Percentiles rank a stretch among this genome's conserved stretches.
phyloP scores from a whole-genome alignment of 257 asterid genomes.

The Primulina huaijiensis region DNA sequence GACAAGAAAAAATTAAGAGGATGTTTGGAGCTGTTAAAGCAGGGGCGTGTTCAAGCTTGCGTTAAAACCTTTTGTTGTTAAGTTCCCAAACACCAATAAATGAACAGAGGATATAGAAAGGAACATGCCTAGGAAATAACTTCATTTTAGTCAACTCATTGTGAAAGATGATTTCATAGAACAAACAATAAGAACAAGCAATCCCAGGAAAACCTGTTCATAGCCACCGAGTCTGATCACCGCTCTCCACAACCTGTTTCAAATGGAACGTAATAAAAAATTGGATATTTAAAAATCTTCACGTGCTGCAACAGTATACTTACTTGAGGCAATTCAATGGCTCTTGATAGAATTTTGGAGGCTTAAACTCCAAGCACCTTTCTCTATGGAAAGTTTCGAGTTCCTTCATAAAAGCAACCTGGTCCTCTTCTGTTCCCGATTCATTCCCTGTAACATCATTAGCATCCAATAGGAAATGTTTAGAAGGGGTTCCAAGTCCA shows the following conservation, averaged over 20 bases:
- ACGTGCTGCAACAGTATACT: constrained; percentile 16
- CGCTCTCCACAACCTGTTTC: constrained; percentile 79
- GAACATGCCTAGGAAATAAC: constrained; percentile 10
- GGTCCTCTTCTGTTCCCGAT: constrained; percentile 76
- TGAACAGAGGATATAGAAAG: background rate
- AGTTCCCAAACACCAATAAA: background rate
- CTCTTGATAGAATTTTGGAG: constrained; percentile 79
- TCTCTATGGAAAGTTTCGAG: constrained; percentile 67
- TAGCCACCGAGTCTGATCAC: constrained; percentile 91
- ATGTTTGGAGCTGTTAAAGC: background rate
- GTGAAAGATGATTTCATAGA: constrained; percentile 6
- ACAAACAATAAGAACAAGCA: constrained; percentile 14
- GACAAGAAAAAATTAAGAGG: background rate
- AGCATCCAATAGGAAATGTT: constrained; percentile 51
- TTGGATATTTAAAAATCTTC: background rate
- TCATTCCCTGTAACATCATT: constrained; percentile 55
- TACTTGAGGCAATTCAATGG: constrained; percentile 89
- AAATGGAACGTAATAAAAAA: constrained; percentile 12
- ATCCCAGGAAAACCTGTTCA: constrained; percentile 57
- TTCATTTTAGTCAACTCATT: background rate
- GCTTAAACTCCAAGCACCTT: constrained; percentile 74
- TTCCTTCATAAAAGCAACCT: constrained; percentile 72
- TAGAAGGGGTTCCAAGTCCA: constrained; percentile 38
- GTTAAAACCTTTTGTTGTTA: background rate
- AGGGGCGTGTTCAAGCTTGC: background rate